A percentile compares a stretch with the other conserved stretches of the same genome.
Conservation (phyloP, 257 asterid species). For the Plantago elongata region DNA sequence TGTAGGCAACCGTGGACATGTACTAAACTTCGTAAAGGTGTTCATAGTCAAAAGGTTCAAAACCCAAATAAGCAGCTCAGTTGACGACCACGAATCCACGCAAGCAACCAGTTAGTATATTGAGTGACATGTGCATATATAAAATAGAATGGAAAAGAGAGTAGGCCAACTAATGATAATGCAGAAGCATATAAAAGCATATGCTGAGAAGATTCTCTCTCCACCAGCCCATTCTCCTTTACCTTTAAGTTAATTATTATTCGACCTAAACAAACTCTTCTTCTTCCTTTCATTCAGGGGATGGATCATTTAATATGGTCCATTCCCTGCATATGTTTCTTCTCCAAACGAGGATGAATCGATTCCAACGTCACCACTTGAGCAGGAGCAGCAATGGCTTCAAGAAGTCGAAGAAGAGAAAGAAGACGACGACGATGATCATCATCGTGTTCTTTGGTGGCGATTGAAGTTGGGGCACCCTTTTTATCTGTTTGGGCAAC, state of each 20-base stretch:
- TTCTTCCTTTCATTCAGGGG: neutral
- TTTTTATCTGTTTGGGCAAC: slow-evolving; percentile 43
- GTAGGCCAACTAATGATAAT: slow-evolving; percentile 20
- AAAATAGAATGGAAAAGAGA: slow-evolving; percentile 18
- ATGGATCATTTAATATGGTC: neutral
- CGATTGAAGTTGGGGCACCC: neutral
- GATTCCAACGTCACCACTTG: neutral
- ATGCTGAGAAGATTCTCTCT: slow-evolving; percentile 47
- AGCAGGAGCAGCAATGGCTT: neutral
- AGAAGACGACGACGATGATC: neutral
- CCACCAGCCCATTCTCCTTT: slow-evolving; percentile 20
- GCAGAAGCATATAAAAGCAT: slow-evolving; percentile 28
- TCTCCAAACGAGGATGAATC: neutral
- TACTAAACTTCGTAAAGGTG: no score
- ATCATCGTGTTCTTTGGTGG: slow-evolving; percentile 1
- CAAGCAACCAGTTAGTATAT: no score
- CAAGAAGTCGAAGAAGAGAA: neutral
- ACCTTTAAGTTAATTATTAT: slow-evolving; percentile 13
- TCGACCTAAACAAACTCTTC: neutral
- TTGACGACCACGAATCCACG: no score
- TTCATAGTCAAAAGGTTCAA: no score
- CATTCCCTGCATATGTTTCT: neutral
- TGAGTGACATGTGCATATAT: neutral
- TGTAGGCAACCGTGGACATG: no score
- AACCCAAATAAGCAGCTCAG: no score